Percentiles rank a stretch among this genome's conserved stretches.
These are phyloP conservation scores for Cucumis hystrix DNA, from an alignment of 306 rosid genomes.

Conservation along the genomic window DNA sequence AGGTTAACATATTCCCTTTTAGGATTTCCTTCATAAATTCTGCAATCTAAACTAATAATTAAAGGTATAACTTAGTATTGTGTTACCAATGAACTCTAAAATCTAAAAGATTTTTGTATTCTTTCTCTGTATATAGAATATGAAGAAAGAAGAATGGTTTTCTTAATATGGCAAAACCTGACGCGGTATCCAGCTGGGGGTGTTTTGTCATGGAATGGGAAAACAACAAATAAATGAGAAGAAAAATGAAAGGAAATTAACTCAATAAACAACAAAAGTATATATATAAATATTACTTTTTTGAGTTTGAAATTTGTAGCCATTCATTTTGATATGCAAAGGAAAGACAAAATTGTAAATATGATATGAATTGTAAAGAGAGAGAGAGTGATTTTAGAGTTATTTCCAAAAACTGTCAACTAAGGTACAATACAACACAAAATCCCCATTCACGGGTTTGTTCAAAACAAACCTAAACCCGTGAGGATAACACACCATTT, in stretches of 20 bases:
- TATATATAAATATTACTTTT: no score
- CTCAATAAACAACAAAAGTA: no score
- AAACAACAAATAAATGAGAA: background rate
- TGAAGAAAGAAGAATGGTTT: background rate
- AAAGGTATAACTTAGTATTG: no score
- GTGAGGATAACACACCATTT: background rate
- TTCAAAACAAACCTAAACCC: background rate
- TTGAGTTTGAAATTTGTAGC: background rate
- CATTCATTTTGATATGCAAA: background rate
- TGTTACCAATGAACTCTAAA: no score
- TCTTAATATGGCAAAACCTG: background rate
- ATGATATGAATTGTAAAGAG: no score
- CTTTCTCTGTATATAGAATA: no score
- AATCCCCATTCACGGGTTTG: constrained; percentile 2
- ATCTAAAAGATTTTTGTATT: no score
- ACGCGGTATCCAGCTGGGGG: background rate
- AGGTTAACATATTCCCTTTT: no score
- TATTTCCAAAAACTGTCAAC: background rate
- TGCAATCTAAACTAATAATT: no score
- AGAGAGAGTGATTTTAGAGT: no score
- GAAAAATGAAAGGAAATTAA: no score
- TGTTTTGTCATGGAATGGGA: background rate
- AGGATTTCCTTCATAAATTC: no score
- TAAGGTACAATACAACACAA: constrained; percentile 4
- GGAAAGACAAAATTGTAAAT: background rate